These are phyloP conservation scores for Botrytis tulipae DNA, from an alignment of 2,329 filamentous ascomycete species.

Conservation along the genomic window DNA sequence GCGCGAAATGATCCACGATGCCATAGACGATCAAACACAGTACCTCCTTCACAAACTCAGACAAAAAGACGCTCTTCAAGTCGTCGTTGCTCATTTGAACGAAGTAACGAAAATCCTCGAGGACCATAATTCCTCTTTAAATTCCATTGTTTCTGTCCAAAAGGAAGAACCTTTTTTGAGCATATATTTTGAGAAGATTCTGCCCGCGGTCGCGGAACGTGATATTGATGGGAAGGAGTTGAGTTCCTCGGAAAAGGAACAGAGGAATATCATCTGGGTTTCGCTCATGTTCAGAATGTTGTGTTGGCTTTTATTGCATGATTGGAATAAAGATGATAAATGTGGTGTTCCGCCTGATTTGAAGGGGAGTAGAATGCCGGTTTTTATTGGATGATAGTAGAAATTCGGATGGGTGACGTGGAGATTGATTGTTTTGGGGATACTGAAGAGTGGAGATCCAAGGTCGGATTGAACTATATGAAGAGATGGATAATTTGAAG, in stretches of 20 bases:
- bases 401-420: not conserved
- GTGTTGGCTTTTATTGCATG: conserved; percentile 57
- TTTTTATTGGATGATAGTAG: conserved; percentile 48
- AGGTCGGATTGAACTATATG: not conserved
- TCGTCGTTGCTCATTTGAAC: conserved; percentile 33
- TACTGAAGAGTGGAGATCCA: not conserved
- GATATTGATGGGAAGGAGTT: conserved; percentile 30
- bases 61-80: conserved; percentile 31
- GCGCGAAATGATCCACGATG: conserved; percentile 35
- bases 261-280: conserved; percentile 49
- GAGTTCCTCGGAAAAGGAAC: conserved; percentile 26
- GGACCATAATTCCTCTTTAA: conserved; percentile 40
- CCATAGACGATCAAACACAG: conserved; percentile 29
- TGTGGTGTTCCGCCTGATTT: conserved; percentile 54
- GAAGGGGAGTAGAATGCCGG: conserved; percentile 53
- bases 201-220: conserved; percentile 43
- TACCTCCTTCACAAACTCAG: conserved; percentile 28
- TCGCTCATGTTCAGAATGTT: conserved; percentile 56
- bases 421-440: not conserved
- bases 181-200: conserved; percentile 51
- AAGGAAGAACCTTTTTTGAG: conserved; percentile 52
- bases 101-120: conserved; percentile 46
- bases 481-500: not conserved
- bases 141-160: conserved; percentile 44
- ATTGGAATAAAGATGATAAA: conserved; percentile 54